phyloP scores from a whole-genome alignment of 768 basidiomycete genomes.

The Tylopilus balloui region DNA sequence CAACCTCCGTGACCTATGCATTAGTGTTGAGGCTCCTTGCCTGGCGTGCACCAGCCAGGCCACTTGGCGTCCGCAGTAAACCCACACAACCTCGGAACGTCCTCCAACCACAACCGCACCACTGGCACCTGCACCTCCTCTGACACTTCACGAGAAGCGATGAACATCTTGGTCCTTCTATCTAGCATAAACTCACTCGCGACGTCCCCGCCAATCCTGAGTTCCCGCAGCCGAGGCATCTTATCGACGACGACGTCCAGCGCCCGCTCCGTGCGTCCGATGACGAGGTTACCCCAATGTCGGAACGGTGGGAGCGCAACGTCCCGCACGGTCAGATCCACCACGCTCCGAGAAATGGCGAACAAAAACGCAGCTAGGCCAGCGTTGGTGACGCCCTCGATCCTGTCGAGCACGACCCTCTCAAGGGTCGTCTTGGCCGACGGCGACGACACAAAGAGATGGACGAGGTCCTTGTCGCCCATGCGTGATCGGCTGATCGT shows the following conservation, averaged over 20 bases:
- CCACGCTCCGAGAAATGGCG: constrained; percentile 10
- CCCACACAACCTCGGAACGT: constrained; percentile 20
- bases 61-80: constrained; percentile 19
- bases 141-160: neutral
- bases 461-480: constrained; percentile 17
- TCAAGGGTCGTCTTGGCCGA: constrained; percentile 16
- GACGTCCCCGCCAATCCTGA: constrained; percentile 20
- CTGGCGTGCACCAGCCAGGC: constrained; percentile 22
- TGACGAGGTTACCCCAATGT: constrained; percentile 15
- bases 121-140: constrained; percentile 7
- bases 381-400: constrained; percentile 19
- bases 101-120: constrained; percentile 18
- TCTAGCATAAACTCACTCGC: constrained; percentile 25
- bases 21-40: neutral
- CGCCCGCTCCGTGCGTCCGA: constrained; percentile 19
- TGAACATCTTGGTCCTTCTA: constrained; percentile 18
- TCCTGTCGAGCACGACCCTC: constrained; percentile 12
- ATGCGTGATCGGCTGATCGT: constrained; percentile 12
- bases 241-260: constrained; percentile 17
- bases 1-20: neutral
- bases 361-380: constrained; percentile 16
- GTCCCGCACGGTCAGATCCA: constrained; percentile 14
- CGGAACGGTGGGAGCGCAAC: constrained; percentile 17
- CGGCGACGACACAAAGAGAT: constrained; percentile 13
- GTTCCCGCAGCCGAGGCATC: constrained; percentile 15